Evolutionary conservation across 2,329 filamentous ascomycete species (phyloP), one percentile per base, ranked within the genome.

Genomic region (Amylocarpus encephaloides): DNA sequence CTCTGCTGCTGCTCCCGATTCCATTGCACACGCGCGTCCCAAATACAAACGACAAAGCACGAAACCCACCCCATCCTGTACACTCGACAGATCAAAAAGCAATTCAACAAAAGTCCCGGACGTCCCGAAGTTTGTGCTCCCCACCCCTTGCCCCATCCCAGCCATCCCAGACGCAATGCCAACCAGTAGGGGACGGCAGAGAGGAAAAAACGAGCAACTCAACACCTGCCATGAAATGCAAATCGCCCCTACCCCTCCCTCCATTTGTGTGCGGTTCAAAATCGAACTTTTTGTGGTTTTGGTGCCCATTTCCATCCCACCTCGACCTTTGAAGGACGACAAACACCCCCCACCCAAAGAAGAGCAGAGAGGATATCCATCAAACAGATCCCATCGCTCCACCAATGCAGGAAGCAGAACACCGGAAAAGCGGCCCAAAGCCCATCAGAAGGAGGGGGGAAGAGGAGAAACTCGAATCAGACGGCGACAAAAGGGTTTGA

Each of bases 331-430:
- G 34, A 36, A 36, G 11, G 10, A 36, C 22, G 34, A 36, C 11
- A 35, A 38, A 46, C 18, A 29, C 10, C 10, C 26, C 15, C 13
- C 18, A 15, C 30, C 22, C 22, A 16, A 47, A 47, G 44, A 13
- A 38, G 38, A 50, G 43, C 43, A 50, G 48, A 50, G 48, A 45
- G 48, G 48, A 50, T 50, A 50, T 50, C 48, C 43, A 46, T 41
- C 48, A 46, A 50, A 46, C 19, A 46, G 43, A 46, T 46, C 43
- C 48, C 48, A 46, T 32, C 43, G 43, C 48, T 50, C 48, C 48
- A 42, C 43, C 43, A 46, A 50, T 50, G 48, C 48, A 50, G 34
- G 45, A 47, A 43, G 42, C 46, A 36, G 12, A n/a, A 29, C 12
- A 30, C 12, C 10, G 22, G 34, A 40, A 49, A 39, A 32, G 26